Evolutionary conservation across 2,329 filamentous ascomycete genomes (phyloP).

Genomic region (Chaetomium globosum): DNA sequence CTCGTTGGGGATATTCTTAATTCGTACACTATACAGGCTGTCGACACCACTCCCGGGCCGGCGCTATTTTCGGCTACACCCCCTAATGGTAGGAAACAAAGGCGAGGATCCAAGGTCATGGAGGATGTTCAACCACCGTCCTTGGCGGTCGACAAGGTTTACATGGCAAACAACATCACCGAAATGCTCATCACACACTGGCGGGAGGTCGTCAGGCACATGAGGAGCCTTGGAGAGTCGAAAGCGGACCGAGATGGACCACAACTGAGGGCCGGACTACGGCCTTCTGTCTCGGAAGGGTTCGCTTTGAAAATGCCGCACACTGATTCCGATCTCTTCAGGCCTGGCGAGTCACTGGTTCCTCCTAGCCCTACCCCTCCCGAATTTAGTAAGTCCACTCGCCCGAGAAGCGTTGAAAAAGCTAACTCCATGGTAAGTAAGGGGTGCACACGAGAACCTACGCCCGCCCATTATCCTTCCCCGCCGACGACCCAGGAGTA

Average conservation of each 20-base stretch:
- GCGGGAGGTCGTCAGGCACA: slow-evolving; percentile 64
- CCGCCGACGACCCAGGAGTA: slow-evolving; percentile 31
- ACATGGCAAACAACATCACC: slow-evolving; percentile 60
- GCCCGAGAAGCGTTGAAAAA: not conserved
- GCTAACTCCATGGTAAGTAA: slow-evolving; percentile 22
- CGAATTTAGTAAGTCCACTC: slow-evolving; percentile 30
- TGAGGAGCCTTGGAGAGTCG: slow-evolving; percentile 52
- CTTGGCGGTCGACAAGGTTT: slow-evolving; percentile 57
- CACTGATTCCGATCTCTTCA: slow-evolving; percentile 19
- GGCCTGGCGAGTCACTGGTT: slow-evolving; percentile 43
- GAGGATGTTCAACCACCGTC: slow-evolving; percentile 34
- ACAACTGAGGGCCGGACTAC: slow-evolving; percentile 35
- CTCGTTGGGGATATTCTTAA: slow-evolving; percentile 61
- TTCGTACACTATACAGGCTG: slow-evolving; percentile 53
- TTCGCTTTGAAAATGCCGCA: slow-evolving; percentile 40
- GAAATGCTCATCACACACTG: slow-evolving; percentile 69
- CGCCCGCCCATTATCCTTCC: slow-evolving; percentile 28
- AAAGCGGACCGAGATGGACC: slow-evolving; percentile 25
- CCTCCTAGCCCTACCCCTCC: slow-evolving; percentile 43
- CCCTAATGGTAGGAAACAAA: slow-evolving; percentile 49
- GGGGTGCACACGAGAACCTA: not conserved
- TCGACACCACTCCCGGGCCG: slow-evolving; percentile 47
- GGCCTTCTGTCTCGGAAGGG: slow-evolving; percentile 49
- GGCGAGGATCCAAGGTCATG: slow-evolving; percentile 40
- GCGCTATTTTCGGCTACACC: slow-evolving; percentile 50